These are phyloP conservation scores for Solanum boliviense DNA, from an alignment of 257 asterid genomes.

Conservation along the genomic window DNA sequence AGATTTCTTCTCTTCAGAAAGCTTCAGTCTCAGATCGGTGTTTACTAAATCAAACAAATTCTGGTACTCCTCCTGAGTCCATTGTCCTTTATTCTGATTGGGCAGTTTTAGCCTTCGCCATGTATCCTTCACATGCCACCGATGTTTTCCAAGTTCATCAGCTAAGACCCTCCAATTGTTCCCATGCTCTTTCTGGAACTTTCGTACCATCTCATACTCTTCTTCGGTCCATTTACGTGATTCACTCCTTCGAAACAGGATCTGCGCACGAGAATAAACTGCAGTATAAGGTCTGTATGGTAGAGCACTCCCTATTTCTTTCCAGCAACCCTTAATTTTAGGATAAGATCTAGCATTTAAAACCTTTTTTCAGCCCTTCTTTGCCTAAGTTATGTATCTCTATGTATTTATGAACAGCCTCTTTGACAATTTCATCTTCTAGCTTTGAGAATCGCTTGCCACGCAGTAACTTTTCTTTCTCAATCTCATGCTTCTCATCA, in stretches of 20 bases:
- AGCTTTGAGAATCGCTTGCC: not conserved
- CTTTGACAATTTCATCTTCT: not conserved
- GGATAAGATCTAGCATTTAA: not conserved
- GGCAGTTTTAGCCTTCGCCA: not conserved
- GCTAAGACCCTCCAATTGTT: not conserved
- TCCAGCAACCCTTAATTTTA: not conserved
- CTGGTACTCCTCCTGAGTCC: not conserved
- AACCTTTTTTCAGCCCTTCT: not conserved
- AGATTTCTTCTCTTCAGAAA: not conserved
- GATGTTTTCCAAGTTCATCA: not conserved
- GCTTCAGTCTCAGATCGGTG: not conserved
- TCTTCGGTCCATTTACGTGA: not conserved
- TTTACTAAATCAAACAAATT: not conserved
- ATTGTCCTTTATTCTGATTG: not conserved
- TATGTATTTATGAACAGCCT: not conserved
- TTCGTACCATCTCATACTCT: not conserved
- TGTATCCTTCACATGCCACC: not conserved
- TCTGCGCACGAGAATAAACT: not conserved
- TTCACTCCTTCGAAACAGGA: not conserved
- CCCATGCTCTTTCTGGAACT: not conserved
- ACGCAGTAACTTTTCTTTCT: not conserved
- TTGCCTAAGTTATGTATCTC: not conserved
- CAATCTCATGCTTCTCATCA: not conserved
- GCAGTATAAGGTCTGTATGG: not conserved
- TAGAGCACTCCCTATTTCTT: not conserved